Conservation (phyloP, 345 rosid species). For the Cardamine resedifolia region DNA sequence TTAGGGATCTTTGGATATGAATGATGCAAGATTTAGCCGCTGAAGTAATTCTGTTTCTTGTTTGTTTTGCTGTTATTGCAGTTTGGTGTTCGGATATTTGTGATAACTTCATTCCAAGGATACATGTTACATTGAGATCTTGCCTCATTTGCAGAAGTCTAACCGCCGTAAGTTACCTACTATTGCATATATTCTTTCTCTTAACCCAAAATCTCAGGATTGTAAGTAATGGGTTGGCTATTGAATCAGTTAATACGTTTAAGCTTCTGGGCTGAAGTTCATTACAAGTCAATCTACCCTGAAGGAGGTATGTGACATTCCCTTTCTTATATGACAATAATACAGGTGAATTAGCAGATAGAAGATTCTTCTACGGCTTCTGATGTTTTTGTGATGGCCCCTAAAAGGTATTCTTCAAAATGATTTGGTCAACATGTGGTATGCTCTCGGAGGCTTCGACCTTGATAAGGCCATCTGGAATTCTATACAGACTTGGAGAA, state of each 20-base stretch:
- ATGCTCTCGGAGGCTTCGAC: too few species aligned
- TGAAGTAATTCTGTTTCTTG: background rate
- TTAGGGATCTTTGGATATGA: conserved; percentile 15
- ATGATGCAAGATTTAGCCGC: background rate
- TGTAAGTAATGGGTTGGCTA: background rate
- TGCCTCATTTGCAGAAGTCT: conserved; percentile 63
- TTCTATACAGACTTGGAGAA: too few species aligned
- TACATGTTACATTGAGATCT: conserved; percentile 87
- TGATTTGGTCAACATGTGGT: too few species aligned
- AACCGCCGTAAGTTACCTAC: conserved; percentile 57
- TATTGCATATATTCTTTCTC: background rate
- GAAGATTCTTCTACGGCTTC: too few species aligned
- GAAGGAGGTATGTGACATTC: too few species aligned
- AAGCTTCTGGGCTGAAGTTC: conserved; percentile 33
- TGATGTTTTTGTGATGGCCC: too few species aligned
- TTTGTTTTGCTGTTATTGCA: conserved; percentile 38
- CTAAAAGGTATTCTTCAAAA: too few species aligned
- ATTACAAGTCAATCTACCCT: too few species aligned
- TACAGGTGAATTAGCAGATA: too few species aligned
- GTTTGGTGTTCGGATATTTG: conserved; percentile 87
- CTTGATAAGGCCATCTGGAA: too few species aligned
- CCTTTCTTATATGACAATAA: too few species aligned
- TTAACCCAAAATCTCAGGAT: background rate
- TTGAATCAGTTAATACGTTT: conserved; percentile 66
- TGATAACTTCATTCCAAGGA: conserved; percentile 88